Percentiles rank a stretch among this genome's conserved stretches.
These are phyloP conservation scores for Calonectria ilicicola DNA, from an alignment of 2,329 filamentous ascomycete genomes.

Conservation along the genomic window DNA sequence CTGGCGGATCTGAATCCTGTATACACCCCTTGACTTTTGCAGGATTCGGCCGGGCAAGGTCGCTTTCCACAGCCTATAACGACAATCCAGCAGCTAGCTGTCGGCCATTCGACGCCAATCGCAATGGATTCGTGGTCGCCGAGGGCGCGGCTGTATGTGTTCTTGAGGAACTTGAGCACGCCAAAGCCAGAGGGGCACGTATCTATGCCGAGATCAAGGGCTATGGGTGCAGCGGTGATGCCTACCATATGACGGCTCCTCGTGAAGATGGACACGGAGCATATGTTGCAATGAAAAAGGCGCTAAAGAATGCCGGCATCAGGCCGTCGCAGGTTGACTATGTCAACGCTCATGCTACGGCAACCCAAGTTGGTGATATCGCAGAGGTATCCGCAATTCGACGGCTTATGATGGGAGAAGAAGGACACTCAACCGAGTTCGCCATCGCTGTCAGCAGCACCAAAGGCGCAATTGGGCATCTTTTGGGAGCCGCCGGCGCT, in stretches of 20 bases:
- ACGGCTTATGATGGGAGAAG: conserved; percentile 78
- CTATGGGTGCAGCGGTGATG: conserved; percentile 92
- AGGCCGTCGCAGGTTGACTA: conserved; percentile 83
- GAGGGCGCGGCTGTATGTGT: conserved; percentile 92
- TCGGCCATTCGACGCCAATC: conserved; percentile 84
- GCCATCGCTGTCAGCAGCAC: conserved; percentile 90
- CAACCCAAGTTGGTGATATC: conserved; percentile 85
- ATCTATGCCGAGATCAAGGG: conserved; percentile 93
- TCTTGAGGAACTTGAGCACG: conserved; percentile 92
- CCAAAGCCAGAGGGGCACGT: conserved; percentile 78
- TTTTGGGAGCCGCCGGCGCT: conserved; percentile 91
- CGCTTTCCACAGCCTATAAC: conserved; percentile 86
- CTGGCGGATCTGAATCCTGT: conserved; percentile 95
- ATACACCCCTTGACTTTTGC: conserved; percentile 94
- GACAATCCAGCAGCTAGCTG: conserved; percentile 77
- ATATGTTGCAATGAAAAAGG: conserved; percentile 84
- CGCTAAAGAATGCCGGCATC: conserved; percentile 78
- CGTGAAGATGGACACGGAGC: conserved; percentile 86
- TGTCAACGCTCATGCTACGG: conserved; percentile 95
- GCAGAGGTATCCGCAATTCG: conserved; percentile 90
- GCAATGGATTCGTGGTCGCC: conserved; percentile 90
- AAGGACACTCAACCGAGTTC: conserved; percentile 70
- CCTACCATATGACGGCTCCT: conserved; percentile 93
- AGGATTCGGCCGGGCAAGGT: conserved; percentile 89
- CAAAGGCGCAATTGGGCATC: conserved; percentile 91